phyloP scores from a whole-genome alignment of 352 stramenopile species.

The Globisporangium lucens region DNA sequence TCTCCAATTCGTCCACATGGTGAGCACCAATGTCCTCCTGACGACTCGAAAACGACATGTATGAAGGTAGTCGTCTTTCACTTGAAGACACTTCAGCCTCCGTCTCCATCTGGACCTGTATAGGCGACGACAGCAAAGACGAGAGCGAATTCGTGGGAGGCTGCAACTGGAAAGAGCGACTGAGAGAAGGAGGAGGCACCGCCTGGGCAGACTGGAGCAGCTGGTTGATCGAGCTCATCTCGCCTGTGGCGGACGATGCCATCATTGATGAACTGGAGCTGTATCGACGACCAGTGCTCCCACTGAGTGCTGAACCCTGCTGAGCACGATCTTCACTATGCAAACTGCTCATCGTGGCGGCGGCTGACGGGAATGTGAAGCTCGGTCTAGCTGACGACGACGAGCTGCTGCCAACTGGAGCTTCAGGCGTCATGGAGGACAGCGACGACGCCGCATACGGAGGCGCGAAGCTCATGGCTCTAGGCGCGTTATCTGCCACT shows the following conservation, averaged over 20 bases:
- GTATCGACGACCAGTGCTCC: background rate
- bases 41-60: background rate
- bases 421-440: no score
- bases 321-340: background rate
- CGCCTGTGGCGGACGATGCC: background rate
- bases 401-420: background rate
- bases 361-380: background rate
- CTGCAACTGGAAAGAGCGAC: background rate
- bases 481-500: background rate
- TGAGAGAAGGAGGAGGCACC: background rate
- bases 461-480: background rate
- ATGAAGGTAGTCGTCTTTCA: background rate
- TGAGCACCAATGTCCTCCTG: background rate
- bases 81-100: background rate
- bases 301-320: background rate
- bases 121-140: slow-evolving; percentile 6
- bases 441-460: background rate
- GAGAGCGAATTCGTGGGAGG: background rate
- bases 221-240: background rate
- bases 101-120: background rate
- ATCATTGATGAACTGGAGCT: background rate
- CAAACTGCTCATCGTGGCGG: background rate
- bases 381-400: background rate
- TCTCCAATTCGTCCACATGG: background rate
- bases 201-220: background rate